phyloP scores from a whole-genome alignment of 2,329 filamentous ascomycete species.

The Fusarium sp. region DNA sequence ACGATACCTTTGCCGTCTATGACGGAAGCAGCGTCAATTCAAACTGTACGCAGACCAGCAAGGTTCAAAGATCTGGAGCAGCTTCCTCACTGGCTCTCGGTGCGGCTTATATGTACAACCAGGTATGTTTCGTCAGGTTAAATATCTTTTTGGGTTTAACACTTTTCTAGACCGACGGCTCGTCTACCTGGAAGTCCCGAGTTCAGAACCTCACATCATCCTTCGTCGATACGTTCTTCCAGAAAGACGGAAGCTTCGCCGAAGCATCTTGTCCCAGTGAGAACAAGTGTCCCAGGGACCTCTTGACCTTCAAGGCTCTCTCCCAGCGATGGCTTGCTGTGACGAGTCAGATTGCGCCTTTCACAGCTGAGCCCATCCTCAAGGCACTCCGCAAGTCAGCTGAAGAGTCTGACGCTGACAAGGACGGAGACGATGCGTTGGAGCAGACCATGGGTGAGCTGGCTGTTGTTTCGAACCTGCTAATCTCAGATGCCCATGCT shows the following conservation, averaged over 20 bases:
- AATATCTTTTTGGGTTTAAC: slow-evolving; percentile 5
- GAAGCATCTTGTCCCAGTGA: slow-evolving; percentile 74
- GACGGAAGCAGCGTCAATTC: slow-evolving; percentile 68
- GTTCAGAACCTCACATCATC: slow-evolving; percentile 66
- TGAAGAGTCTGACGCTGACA: slow-evolving; percentile 62
- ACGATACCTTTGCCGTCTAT: slow-evolving; percentile 70
- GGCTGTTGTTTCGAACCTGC: slow-evolving; percentile 62
- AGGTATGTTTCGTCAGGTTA: slow-evolving; percentile 50
- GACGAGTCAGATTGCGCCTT: slow-evolving; percentile 71
- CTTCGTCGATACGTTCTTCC: slow-evolving; percentile 62
- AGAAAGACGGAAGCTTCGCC: slow-evolving; percentile 65
- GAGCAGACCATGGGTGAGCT: slow-evolving; percentile 66
- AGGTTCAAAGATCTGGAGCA: slow-evolving; percentile 74
- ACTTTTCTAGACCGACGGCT: slow-evolving; percentile 12
- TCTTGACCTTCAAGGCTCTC: slow-evolving; percentile 78
- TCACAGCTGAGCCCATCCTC: slow-evolving; percentile 65
- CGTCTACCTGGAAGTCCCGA: slow-evolving; percentile 63
- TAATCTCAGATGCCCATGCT: slow-evolving; percentile 53
- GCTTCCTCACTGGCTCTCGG: slow-evolving; percentile 72
- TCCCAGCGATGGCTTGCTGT: slow-evolving; percentile 74
- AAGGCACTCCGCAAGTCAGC: slow-evolving; percentile 66
- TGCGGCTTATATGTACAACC: slow-evolving; percentile 76
- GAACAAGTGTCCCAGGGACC: slow-evolving; percentile 74
- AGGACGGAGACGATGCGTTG: slow-evolving; percentile 62
- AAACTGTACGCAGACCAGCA: slow-evolving; percentile 72